A percentile compares a stretch with the other conserved stretches of the same genome.
Evolutionary conservation across 78 protist species (phyloP).

Genomic region (Protostelium mycophagum): DNA sequence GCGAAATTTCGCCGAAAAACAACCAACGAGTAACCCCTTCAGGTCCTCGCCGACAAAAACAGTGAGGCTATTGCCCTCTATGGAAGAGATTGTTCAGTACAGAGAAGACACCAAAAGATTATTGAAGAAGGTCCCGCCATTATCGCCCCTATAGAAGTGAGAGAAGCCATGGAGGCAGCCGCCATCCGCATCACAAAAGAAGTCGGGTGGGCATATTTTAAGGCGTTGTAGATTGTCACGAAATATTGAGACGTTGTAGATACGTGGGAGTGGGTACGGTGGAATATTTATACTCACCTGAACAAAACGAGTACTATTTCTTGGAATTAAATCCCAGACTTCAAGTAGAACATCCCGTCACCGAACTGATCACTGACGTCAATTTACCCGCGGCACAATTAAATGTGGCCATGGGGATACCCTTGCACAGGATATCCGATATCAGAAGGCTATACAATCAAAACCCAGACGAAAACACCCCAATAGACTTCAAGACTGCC

Average conservation of each 20-base stretch:
- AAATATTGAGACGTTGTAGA: slow-evolving; percentile 21
- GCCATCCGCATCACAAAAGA: slow-evolving; percentile 87
- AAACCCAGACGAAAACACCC: background rate
- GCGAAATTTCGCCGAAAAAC: slow-evolving; percentile 2
- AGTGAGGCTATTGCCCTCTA: slow-evolving; percentile 67
- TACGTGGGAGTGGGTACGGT: slow-evolving; percentile 94
- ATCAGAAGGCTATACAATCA: slow-evolving; percentile 72
- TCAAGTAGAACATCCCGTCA: slow-evolving; percentile 93
- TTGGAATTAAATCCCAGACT: slow-evolving; percentile 87
- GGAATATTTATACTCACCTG: slow-evolving; percentile 75
- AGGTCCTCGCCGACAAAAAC: slow-evolving; percentile 75
- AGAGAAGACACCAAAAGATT: slow-evolving; percentile 86
- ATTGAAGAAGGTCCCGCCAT: slow-evolving; percentile 92
- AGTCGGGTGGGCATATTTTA: slow-evolving; percentile 60
- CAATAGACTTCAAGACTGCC: slow-evolving; percentile 58
- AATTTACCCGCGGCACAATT: slow-evolving; percentile 93
- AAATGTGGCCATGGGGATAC: slow-evolving; percentile 96
- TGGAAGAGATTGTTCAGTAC: slow-evolving; percentile 80
- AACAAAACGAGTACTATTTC: slow-evolving; percentile 57
- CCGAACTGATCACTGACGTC: slow-evolving; percentile 78
- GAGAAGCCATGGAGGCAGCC: slow-evolving; percentile 74
- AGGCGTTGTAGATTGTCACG: background rate
- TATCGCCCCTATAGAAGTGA: slow-evolving; percentile 46
- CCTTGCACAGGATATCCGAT: slow-evolving; percentile 85
- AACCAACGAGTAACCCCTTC: background rate